These are phyloP conservation scores for Colletotrichum limetticola DNA, from an alignment of 2,329 filamentous ascomycete species.

Conservation along the genomic window DNA sequence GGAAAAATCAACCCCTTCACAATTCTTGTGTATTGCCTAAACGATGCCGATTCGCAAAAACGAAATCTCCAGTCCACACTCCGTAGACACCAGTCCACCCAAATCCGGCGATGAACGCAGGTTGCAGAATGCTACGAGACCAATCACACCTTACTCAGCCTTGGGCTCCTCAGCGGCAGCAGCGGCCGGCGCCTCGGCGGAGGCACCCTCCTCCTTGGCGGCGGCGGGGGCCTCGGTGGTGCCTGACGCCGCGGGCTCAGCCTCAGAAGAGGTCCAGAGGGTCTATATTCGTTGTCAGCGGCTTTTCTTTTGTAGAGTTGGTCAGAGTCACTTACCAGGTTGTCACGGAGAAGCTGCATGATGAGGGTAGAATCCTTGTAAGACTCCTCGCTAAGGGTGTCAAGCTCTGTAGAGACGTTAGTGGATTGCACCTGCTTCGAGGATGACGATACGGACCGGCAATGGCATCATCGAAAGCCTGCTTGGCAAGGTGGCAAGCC, in stretches of 20 bases:
- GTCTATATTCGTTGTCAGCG: slow-evolving; percentile 69
- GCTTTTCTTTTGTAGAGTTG: not conserved
- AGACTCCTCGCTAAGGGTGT: slow-evolving; percentile 97
- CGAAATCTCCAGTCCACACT: slow-evolving; percentile 69
- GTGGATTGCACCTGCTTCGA: slow-evolving; percentile 2
- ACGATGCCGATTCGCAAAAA: slow-evolving; percentile 62
- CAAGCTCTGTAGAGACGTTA: slow-evolving; percentile 74
- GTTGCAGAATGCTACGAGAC: slow-evolving; percentile 38
- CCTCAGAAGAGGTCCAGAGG: slow-evolving; percentile 99
- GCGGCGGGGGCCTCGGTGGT: slow-evolving; percentile 67
- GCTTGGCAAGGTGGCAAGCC: slow-evolving; percentile 97
- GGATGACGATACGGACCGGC: slow-evolving; percentile 63
- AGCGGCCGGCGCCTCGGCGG: slow-evolving; percentile 45
- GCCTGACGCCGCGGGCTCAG: slow-evolving; percentile 76
- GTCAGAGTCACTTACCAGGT: slow-evolving; percentile 73
- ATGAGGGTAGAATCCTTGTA: slow-evolving; percentile 99
- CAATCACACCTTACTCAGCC: slow-evolving; percentile 62
- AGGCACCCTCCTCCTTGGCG: slow-evolving; percentile 38
- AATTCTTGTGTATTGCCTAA: slow-evolving; percentile 57
- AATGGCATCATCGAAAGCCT: slow-evolving; percentile 96
- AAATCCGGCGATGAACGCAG: slow-evolving; percentile 55
- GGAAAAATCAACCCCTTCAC: slow-evolving; percentile 48
- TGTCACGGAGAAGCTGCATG: slow-evolving; percentile 98
- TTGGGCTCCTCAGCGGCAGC: slow-evolving; percentile 74
- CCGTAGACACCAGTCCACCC: slow-evolving; percentile 71